Conservation (phyloP, 1,139 yeast species). For the Suhomyces wounanorum region DNA sequence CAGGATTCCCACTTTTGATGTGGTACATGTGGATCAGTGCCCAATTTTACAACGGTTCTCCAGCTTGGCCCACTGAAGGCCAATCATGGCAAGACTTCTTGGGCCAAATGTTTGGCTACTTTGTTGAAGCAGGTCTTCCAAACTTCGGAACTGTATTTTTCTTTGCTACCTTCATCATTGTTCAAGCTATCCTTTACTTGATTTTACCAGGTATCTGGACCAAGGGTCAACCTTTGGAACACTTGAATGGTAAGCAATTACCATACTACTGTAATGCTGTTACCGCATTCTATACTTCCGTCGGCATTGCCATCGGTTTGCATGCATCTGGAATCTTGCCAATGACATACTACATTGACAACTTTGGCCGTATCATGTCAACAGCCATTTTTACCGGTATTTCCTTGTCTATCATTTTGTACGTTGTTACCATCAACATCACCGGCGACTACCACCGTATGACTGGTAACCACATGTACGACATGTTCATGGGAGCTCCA, state of each 20-base stretch:
- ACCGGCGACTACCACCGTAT: slow-evolving; percentile 78
- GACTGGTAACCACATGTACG: slow-evolving; percentile 91
- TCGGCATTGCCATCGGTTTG: slow-evolving; percentile 56
- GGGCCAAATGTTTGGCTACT: slow-evolving; percentile 44
- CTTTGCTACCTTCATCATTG: slow-evolving; percentile 67
- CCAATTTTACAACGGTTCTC: slow-evolving; percentile 69
- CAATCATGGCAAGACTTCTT: slow-evolving; percentile 62
- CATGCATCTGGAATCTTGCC: slow-evolving; percentile 77
- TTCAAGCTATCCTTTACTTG: slow-evolving; percentile 75
- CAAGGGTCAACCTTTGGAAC: slow-evolving; percentile 88
- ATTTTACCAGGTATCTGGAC: slow-evolving; percentile 95
- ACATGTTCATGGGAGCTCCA: slow-evolving; percentile 96
- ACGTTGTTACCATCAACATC: slow-evolving; percentile 64
- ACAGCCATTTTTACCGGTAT: slow-evolving; percentile 83
- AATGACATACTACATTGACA: slow-evolving; percentile 70
- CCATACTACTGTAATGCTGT: slow-evolving; percentile 94
- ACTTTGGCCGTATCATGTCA: slow-evolving; percentile 91
- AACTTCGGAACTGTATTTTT: slow-evolving; percentile 64
- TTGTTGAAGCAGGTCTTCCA: slow-evolving; percentile 67
- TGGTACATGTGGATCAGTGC: slow-evolving; percentile 96
- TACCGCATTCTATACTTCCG: slow-evolving; percentile 74
- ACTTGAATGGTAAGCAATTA: slow-evolving; percentile 73
- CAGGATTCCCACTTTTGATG: slow-evolving; percentile 91
- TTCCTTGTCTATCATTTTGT: slow-evolving; percentile 59
- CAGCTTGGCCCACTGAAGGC: slow-evolving; percentile 66